Evolutionary conservation across 1,284 basidiomycete species (phyloP), one percentile per base, ranked within the genome.

Genomic region (Melampsora americana): DNA sequence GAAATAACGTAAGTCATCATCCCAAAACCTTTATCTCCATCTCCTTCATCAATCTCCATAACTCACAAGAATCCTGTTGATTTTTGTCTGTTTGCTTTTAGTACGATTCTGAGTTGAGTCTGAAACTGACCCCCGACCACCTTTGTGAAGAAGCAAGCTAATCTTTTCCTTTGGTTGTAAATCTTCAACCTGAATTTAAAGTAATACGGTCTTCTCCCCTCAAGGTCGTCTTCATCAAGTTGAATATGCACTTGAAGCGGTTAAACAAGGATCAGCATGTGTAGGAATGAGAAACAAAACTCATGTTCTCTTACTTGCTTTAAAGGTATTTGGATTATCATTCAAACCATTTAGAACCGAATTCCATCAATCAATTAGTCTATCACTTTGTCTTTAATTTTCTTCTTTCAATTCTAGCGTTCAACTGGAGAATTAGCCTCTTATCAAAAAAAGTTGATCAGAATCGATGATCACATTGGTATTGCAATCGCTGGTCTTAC

Each of bases 371-470:
- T 73, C 18, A 48, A 59, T 44, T 35, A n/a, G 23, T n/a, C n/a
- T n/a, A n/a, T n/a, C n/a, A 26, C 26, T 61, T 20, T 61, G 2
- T 20, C 30, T n/a, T 59, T 59, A 50, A 64, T 77, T 64, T 39
- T 14, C 30, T 64, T 44, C 23, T 2, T 30, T 16, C 56, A 60
- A 18, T 9, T 46, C 9, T 80, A 99, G 94, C 89, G 95, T 83
- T 98, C 95, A n/a, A 95, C 94, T 12, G 95, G 95, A 78, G 96
- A 99, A 84, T 88, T 99, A 70, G 95, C 96, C 18, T 92, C 92
- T 53, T 98, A 99, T 86, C 96, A 99, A 83, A 95, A 99, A 86
- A 99, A 99, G 88, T 92, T 99, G 90, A 95, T 96, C 84, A 88
- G 93, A 82, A 96, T 99, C 88, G 96, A 99, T 83, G 95, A 98